Evolutionary conservation across 1,284 basidiomycete genomes (phyloP), one percentile per base, ranked within the genome.

Genomic region (Microbotryum silenes-acaulis): DNA sequence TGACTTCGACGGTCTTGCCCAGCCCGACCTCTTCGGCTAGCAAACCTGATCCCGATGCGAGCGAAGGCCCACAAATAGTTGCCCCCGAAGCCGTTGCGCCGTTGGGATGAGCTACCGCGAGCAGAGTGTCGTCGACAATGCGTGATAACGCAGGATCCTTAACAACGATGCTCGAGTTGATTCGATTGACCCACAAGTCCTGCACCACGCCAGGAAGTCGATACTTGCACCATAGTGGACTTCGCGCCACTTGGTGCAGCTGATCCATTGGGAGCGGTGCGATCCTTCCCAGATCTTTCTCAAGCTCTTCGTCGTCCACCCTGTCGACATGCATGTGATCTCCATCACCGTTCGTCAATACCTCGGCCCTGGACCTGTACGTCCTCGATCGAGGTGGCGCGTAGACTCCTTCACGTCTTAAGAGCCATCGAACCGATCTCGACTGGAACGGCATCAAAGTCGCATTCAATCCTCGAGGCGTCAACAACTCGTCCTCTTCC

Each of bases 1-100:
- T 59, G 2, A 74, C 66, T 57, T 76, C 75, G 46, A 77, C 72
- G 4, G 76, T 77, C 55, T 78, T 78, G 8, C 77, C 77, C 2
- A 77, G 71, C 6, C 76, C 76, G 70, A 77, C 76, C 62, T 77
- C 75, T 44, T 77, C 76, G 4, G 73, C 60, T 0, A 71, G 59
- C 31, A 71, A 20, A 0, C 67, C 67, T 42, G 9, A 29, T 10
- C 25, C 60, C 49, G 3, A 46, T 47, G 4, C 6, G 37, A 42
- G 51, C 56, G 16, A 57, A 20, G 33, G 23, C 50, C n/a, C 23
- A 6, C 27, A 7, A 29, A 18, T 48, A 51, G 10, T 45, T 29
- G 6, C n/a, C 51, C 14, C 52, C 14, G 14, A 33, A 8, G 1
- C 9, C 12, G 16, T 8, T 18, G 3, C 33, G 9, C 4, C 16